A percentile compares a stretch with the other conserved stretches of the same genome.
Evolutionary conservation across 108 stramenopile genomes (phyloP).

Genomic region (Aureococcus anophagefferens): DNA sequence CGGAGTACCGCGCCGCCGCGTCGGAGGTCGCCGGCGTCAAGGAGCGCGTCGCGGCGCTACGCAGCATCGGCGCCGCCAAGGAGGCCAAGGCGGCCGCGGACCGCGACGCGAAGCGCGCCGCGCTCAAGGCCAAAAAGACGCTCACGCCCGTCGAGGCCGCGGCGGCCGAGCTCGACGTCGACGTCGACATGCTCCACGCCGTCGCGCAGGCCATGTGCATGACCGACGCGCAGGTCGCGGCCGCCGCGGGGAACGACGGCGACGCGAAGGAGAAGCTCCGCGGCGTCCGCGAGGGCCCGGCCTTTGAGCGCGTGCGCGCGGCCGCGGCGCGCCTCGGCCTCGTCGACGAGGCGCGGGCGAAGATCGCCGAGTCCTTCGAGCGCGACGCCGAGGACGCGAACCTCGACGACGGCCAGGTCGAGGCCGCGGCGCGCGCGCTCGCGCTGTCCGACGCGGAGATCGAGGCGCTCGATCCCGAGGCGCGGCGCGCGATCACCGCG

Average conservation of each 20-base stretch:
- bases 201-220: neutral
- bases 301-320: neutral
- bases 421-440: neutral
- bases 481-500: neutral
- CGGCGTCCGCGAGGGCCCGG: neutral
- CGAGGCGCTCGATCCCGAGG: neutral
- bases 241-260: neutral
- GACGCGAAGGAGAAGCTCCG: neutral
- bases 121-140: neutral
- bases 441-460: neutral
- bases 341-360: neutral
- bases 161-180: neutral
- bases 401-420: neutral
- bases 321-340: neutral
- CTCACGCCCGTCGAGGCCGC: neutral
- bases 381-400: neutral
- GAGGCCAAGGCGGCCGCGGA: too few species aligned
- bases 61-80: too few species aligned
- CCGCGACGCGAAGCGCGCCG: too few species aligned
- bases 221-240: neutral
- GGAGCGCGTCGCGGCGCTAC: too few species aligned
- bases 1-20: too few species aligned
- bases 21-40: too few species aligned
- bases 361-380: neutral
- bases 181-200: neutral